Conservation (phyloP, 345 rosid species). For the Reutealis trisperma region DNA sequence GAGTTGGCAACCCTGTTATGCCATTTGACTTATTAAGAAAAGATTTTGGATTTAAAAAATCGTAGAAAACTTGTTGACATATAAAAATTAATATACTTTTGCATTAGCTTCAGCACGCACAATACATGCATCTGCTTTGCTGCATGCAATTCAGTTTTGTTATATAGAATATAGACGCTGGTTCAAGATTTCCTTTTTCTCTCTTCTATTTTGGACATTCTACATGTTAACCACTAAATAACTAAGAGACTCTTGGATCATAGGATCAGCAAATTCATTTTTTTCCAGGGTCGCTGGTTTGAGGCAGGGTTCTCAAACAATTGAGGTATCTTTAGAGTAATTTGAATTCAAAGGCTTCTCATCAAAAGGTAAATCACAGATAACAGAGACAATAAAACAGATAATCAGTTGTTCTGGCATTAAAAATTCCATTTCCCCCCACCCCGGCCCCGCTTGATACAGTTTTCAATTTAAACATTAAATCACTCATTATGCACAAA, state of each 20-base stretch:
- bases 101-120: neutral
- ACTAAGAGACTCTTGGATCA: neutral
- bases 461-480: neutral
- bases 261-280: neutral
- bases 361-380: neutral
- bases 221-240: too few relatives aligned
- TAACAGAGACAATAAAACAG: neutral
- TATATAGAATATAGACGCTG: neutral
- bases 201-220: neutral
- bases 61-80: neutral
- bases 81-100: neutral
- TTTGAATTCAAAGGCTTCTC: neutral
- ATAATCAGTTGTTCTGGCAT: neutral
- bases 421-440: neutral
- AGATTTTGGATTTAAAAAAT: neutral
- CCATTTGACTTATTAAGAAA: neutral
- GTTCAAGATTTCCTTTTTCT: too few relatives aligned
- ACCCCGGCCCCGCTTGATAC: neutral
- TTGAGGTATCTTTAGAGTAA: neutral
- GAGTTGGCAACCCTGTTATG: neutral
- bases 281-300: neutral
- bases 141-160: neutral
- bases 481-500: neutral
- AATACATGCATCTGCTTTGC: neutral
- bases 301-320: neutral